Conservation (phyloP, 2,329 filamentous ascomycete species). For the Blastomyces emzantsi region DNA sequence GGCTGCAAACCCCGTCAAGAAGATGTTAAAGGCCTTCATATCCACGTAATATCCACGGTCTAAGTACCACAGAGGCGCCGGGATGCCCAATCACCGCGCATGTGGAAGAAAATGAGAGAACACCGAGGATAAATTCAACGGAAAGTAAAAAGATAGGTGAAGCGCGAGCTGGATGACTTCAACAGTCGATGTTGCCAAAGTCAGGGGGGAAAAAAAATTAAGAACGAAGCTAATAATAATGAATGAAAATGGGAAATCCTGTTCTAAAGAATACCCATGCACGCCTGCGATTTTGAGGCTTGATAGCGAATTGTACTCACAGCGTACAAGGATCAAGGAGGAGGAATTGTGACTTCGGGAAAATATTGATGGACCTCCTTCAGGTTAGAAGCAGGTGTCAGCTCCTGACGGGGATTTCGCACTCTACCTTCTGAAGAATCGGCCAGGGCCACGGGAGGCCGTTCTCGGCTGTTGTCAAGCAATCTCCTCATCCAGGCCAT, state of each 20-base stretch:
- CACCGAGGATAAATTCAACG: background rate
- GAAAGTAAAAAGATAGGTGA: background rate
- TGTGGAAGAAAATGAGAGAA: background rate
- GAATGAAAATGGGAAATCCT: background rate
- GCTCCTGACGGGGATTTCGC: background rate
- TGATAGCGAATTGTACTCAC: too few relatives aligned
- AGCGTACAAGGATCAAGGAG: background rate
- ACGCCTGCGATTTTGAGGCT: background rate
- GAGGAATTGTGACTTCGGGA: too few relatives aligned
- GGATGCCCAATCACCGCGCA: background rate
- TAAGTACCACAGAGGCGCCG: background rate
- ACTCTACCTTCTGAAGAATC: background rate
- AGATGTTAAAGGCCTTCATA: conserved; percentile 2
- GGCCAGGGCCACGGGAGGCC: background rate
- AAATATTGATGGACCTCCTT: background rate
- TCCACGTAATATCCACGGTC: background rate
- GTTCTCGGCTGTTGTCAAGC: background rate
- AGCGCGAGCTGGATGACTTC: background rate
- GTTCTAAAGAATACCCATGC: background rate
- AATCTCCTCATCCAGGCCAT: background rate
- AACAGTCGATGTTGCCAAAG: background rate
- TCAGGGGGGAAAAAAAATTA: background rate
- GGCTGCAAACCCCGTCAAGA: background rate
- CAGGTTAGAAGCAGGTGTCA: background rate
- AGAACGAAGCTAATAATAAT: background rate